Evolutionary conservation across 139 green algal species (phyloP).

Genomic region (Closterium sp.): DNA sequence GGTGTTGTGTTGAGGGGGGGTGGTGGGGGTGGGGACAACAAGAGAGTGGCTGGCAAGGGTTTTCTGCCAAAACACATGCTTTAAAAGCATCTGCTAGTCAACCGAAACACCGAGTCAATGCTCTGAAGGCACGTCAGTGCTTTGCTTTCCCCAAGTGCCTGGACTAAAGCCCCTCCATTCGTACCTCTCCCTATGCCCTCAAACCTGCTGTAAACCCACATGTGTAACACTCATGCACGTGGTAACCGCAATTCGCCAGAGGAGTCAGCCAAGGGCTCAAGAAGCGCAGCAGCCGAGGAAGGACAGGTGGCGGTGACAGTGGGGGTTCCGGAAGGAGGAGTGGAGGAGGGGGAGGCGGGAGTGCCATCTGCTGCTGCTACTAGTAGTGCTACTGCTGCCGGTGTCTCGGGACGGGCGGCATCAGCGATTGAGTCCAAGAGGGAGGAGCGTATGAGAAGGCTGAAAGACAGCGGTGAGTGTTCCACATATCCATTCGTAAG

Average conservation of each 20-base stretch:
- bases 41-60: background rate
- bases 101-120: too few relatives aligned
- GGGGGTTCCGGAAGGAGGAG: background rate
- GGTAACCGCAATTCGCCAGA: background rate
- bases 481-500: too few relatives aligned
- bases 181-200: too few relatives aligned
- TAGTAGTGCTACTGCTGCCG: too few relatives aligned
- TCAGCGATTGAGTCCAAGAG: constrained; percentile 17
- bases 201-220: too few relatives aligned
- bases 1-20: background rate
- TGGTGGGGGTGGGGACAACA: too few relatives aligned
- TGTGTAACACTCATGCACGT: background rate
- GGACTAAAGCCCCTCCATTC: too few relatives aligned
- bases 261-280: background rate
- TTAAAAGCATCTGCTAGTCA: too few relatives aligned
- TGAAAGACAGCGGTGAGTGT: constrained; percentile 48
- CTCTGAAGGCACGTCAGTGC: too few relatives aligned
- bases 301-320: background rate
- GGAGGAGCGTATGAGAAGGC: constrained; percentile 38
- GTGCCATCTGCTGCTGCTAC: too few relatives aligned
- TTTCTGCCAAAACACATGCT: too few relatives aligned
- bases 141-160: too few relatives aligned
- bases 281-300: background rate
- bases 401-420: background rate
- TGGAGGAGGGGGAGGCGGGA: background rate